Evolutionary conservation across 2,329 filamentous ascomycete species (phyloP).

Genomic region (Ceratocystis smalleyi): DNA sequence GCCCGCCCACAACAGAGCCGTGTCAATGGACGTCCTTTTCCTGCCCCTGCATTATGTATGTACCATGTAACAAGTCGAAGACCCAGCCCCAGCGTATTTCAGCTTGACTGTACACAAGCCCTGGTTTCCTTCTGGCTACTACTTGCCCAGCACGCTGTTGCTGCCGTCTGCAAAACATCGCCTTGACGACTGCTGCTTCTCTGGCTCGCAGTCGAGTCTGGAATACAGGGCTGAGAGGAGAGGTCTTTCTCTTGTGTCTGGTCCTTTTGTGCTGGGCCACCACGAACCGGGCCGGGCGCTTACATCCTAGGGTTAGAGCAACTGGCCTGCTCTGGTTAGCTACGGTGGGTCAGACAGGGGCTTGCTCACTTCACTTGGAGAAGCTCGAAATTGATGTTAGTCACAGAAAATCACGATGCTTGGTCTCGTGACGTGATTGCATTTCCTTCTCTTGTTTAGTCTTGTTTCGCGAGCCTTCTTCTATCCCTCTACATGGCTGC

Average conservation of each 20-base stretch:
- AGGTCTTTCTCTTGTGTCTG: background rate
- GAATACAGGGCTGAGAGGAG: no score
- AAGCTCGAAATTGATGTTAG: background rate
- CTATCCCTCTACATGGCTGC: background rate
- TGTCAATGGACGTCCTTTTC: background rate
- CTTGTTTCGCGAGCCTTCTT: background rate
- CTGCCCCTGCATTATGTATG: background rate
- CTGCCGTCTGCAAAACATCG: no score
- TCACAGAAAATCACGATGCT: slow-evolving; percentile 1
- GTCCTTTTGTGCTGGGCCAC: background rate
- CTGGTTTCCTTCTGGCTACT: no score
- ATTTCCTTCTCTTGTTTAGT: background rate
- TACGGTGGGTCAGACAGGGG: background rate
- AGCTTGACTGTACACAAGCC: background rate
- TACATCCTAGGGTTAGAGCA: background rate
- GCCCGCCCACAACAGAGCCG: no score
- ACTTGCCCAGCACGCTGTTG: no score
- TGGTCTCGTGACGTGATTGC: background rate
- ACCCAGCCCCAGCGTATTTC: background rate
- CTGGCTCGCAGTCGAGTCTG: background rate
- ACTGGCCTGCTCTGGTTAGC: background rate
- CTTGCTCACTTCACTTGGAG: background rate
- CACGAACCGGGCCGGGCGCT: background rate
- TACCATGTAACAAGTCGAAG: background rate
- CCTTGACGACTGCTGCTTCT: no score